phyloP scores from a whole-genome alignment of 179 eudicot species.

The Amaranthus tricolor region DNA sequence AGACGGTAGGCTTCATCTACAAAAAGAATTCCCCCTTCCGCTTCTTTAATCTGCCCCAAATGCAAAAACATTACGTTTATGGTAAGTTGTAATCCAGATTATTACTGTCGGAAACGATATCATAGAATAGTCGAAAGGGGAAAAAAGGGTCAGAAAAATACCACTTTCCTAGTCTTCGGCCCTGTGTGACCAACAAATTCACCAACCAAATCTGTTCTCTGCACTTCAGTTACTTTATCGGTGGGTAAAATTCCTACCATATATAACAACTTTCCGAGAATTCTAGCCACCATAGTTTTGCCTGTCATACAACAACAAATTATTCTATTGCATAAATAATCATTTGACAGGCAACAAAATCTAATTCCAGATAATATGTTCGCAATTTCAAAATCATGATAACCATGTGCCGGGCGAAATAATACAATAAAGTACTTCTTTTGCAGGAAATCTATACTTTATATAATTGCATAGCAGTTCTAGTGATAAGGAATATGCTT shows the following conservation, averaged over 20 bases:
- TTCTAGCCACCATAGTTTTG: slow-evolving; percentile 92
- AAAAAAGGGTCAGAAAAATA: slow-evolving; percentile 19
- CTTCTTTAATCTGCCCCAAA: slow-evolving; percentile 73
- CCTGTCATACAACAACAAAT: slow-evolving; percentile 43
- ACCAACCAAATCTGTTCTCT: slow-evolving; percentile 94
- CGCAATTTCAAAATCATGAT: not conserved
- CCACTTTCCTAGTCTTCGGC: slow-evolving; percentile 93
- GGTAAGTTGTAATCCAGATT: not conserved
- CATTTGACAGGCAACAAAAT: slow-evolving; percentile 7
- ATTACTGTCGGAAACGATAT: not conserved
- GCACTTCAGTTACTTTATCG: slow-evolving; percentile 91
- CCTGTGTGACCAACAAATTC: slow-evolving; percentile 99
- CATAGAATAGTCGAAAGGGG: not conserved
- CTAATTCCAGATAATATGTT: not conserved
- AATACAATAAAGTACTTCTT: slow-evolving; percentile 5
- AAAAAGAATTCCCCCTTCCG: slow-evolving; percentile 94
- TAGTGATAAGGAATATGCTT: not conserved
- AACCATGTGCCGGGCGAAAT: slow-evolving; percentile 4
- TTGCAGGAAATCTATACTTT: slow-evolving; percentile 16
- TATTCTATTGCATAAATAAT: slow-evolving; percentile 2
- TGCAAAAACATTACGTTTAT: not conserved
- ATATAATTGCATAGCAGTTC: not conserved
- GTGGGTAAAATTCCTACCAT: slow-evolving; percentile 95
- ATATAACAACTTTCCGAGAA: slow-evolving; percentile 85
- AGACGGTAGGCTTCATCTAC: slow-evolving; percentile 97